Base-by-base conservation (phyloP, 345 rosid species). In the Leavenworthia alabamica region DNA sequence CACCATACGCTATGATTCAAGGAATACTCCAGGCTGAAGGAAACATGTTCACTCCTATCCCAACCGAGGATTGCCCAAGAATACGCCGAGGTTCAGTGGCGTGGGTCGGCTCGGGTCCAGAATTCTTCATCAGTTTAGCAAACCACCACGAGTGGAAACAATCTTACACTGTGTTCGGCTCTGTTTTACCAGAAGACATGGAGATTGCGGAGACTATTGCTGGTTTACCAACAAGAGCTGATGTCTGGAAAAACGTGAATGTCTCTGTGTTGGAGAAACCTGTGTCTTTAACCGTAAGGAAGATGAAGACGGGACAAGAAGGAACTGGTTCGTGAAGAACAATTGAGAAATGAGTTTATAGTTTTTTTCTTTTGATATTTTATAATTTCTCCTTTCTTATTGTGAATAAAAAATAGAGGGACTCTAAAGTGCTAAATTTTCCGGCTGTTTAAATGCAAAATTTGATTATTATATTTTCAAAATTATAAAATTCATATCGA, bases 1-100 rank as follows among this genome's bases (percentile, higher is more conserved):
- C 99, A 37, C 99, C 99, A 10, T 93, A 82, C 42, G 99, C 83
- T 0, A 55, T 93, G 74, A 79, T 93, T 74, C 99, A 93, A 82
- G 99, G 99, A 59, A 75, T 72, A 47, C 84, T 93, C n/a, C 86
- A 89, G 64, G 86, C 88, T 7, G 81, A 82, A 55, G 99, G 99
- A 73, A 73, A 67, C 51, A 6, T 75, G 29, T 89, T 89, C 69
- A 65, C 58, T 42, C 74, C 71, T 24, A 79, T 90, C 49, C 88
- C 86, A 4, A 69, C 61, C 12, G 97, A 93, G 74, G 81, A 50
- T 29, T 84, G 97, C 62, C 94, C 91, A 11, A 78, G 73, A 47
- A 60, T 93, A 70, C 82, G 43, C 41, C 81, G 92, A 64, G 99
- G 99, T 46, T 83, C 94, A 3, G 91, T 93, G 20, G 99, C 96